A percentile compares a stretch with the other conserved stretches of the same genome.
Evolutionary conservation across 164 flowering plant genomes (phyloP).

Genomic region (Litsea cubeba): DNA sequence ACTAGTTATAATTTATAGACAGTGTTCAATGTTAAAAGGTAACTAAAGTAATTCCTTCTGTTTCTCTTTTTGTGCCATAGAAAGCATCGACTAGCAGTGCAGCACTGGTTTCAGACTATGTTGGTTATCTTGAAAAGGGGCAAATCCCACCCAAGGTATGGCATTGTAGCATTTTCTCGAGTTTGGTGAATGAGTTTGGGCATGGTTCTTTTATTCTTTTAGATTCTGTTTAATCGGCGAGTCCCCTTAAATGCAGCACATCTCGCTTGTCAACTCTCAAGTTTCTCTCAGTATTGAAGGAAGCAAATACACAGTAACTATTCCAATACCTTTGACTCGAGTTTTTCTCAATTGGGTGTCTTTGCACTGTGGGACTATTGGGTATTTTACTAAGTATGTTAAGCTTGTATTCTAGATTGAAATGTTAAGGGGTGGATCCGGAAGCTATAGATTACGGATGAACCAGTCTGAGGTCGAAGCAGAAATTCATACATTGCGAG

Average conservation of each 20-base stretch:
- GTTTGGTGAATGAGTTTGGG: background rate
- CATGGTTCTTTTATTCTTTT: conserved; percentile 8
- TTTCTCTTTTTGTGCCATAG: conserved; percentile 28
- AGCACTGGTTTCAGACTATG: conserved; percentile 91
- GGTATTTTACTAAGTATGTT: conserved; percentile 2
- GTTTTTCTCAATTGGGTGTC: conserved; percentile 1
- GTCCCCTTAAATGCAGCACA: conserved; percentile 58
- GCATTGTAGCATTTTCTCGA: background rate
- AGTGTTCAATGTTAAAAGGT: background rate
- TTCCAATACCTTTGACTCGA: background rate
- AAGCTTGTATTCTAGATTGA: conserved; percentile 52
- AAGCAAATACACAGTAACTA: conserved; percentile 86
- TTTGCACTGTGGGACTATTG: conserved; percentile 2
- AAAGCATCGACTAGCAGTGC: conserved; percentile 97
- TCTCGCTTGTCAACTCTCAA: conserved; percentile 87
- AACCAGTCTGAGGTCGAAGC: conserved; percentile 89
- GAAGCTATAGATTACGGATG: conserved; percentile 85
- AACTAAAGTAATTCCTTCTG: background rate
- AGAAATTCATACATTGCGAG: conserved; percentile 95
- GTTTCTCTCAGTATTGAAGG: conserved; percentile 97
- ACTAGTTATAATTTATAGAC: background rate
- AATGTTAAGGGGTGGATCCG: conserved; percentile 90
- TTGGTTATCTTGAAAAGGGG: conserved; percentile 98
- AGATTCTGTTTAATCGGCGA: conserved; percentile 1
- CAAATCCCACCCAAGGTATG: conserved; percentile 99